phyloP scores from a whole-genome alignment of 108 stramenopile species.

The Nitzschia inconspicua region DNA sequence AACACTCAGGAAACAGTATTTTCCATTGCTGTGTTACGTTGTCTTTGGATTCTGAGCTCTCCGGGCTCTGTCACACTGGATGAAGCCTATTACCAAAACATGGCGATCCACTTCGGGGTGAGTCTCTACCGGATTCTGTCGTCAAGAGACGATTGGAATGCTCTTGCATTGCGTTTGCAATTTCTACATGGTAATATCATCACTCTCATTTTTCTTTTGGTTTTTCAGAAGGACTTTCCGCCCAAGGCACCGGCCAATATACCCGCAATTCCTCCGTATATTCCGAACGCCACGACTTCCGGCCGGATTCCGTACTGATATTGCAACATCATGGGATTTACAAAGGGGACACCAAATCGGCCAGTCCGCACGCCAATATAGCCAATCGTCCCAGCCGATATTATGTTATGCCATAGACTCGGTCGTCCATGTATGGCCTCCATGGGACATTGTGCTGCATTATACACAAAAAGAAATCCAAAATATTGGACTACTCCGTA shows the following conservation, averaged over 20 bases:
- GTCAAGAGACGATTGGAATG: too few species aligned
- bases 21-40: too few species aligned
- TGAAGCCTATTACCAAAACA: too few species aligned
- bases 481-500: conserved; percentile 29
- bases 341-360: conserved; percentile 48
- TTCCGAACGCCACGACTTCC: conserved; percentile 5
- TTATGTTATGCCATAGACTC: conserved; percentile 45
- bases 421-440: conserved; percentile 52
- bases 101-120: too few species aligned
- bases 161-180: too few species aligned
- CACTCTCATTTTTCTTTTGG: not conserved
- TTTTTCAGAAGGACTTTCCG: conserved; percentile 9
- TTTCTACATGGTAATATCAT: too few species aligned
- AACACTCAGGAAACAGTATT: too few species aligned
- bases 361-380: conserved; percentile 49
- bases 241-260: conserved; percentile 2
- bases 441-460: conserved; percentile 63
- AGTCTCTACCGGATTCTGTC: too few species aligned
- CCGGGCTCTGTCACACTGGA: too few species aligned
- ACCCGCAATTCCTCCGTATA: conserved; percentile 1
- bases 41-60: too few species aligned
- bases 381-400: conserved; percentile 42
- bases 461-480: conserved; percentile 40
- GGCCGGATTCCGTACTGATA: conserved; percentile 5
- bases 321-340: conserved; percentile 9